phyloP scores from a whole-genome alignment of 495 filamentous ascomycete species.

The Penicillium daleae region DNA sequence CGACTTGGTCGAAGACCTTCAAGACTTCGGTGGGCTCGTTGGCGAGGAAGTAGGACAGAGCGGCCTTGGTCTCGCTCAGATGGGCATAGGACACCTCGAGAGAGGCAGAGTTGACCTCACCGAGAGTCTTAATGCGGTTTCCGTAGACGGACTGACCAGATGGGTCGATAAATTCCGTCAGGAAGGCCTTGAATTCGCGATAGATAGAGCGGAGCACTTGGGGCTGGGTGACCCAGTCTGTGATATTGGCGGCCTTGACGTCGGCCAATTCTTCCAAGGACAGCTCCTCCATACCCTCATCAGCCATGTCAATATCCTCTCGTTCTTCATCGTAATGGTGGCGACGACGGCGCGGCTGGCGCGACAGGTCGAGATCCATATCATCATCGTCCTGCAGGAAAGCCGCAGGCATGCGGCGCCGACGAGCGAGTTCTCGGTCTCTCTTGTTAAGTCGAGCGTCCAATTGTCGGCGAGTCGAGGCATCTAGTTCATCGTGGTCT shows the following conservation, averaged over 20 bases:
- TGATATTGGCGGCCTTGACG: conserved; percentile 88
- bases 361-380: conserved; percentile 76
- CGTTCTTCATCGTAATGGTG: conserved; percentile 92
- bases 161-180: conserved; percentile 93
- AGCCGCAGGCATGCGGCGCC: conserved; percentile 76
- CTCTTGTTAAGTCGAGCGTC: conserved; percentile 82
- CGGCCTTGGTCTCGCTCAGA: conserved; percentile 85
- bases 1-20: conserved; percentile 95
- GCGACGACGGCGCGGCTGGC: conserved; percentile 76
- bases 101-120: conserved; percentile 94
- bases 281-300: conserved; percentile 92
- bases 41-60: conserved; percentile 94
- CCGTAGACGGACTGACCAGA: conserved; percentile 90
- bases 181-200: conserved; percentile 94
- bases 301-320: conserved; percentile 85
- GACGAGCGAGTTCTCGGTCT: conserved; percentile 77
- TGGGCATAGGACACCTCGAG: conserved; percentile 97
- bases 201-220: conserved; percentile 92
- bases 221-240: conserved; percentile 91
- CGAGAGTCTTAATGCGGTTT: conserved; percentile 86
- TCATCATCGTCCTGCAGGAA: conserved; percentile 92
- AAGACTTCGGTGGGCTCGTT: conserved; percentile 93
- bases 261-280: conserved; percentile 90
- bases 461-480: conserved; percentile 71
- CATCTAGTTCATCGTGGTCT: conserved; percentile 74